Evolutionary conservation across 305 asterid genomes (phyloP).

Genomic region (Withania somnifera): DNA sequence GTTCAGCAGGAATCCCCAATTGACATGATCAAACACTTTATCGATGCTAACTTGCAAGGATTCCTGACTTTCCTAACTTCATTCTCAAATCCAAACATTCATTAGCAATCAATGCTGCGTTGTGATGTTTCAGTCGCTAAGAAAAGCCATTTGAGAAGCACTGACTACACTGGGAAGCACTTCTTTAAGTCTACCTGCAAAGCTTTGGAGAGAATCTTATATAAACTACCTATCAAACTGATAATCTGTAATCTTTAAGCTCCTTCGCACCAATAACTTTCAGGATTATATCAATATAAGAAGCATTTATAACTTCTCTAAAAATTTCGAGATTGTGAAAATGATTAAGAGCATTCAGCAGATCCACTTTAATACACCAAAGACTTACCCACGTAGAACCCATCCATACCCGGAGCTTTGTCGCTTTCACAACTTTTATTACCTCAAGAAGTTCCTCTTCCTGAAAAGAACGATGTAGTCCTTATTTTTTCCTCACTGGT

Average conservation of each 20-base stretch:
- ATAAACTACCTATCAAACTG: not conserved
- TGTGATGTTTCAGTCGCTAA: no score
- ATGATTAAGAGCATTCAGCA: not conserved
- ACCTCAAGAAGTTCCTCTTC: not conserved
- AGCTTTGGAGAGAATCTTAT: no score
- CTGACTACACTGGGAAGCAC: no score
- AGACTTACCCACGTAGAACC: not conserved
- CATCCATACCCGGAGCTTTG: not conserved
- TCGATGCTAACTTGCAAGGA: not conserved
- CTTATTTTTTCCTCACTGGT: not conserved
- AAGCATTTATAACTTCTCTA: not conserved
- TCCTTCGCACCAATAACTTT: not conserved
- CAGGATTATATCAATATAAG: not conserved
- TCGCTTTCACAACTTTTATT: not conserved
- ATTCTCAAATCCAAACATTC: no score
- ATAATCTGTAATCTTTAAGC: not conserved
- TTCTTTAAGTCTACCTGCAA: not conserved
- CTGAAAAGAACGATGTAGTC: not conserved
- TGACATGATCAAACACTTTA: not conserved
- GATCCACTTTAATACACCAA: not conserved
- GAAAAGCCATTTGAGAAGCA: no score
- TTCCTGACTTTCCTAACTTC: not conserved
- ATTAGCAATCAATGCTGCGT: no score
- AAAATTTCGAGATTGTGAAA: not conserved
- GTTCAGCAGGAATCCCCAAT: not conserved